phyloP scores from a whole-genome alignment of 192 early-diverging fungal genomes.

The Coemansia sp. region DNA sequence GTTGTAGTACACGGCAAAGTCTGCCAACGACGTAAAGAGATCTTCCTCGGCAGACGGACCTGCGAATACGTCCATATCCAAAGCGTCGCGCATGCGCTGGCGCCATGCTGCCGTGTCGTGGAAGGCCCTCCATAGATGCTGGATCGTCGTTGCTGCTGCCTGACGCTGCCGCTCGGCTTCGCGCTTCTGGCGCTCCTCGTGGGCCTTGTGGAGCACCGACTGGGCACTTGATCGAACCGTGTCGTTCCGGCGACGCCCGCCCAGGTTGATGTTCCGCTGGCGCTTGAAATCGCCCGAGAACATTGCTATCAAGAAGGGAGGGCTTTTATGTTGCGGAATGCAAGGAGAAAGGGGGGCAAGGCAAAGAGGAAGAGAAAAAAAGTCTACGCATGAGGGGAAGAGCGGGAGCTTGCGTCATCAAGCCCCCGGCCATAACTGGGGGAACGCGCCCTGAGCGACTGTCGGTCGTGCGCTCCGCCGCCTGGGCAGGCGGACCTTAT shows the following conservation, averaged over 20 bases:
- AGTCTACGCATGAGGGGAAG: no score
- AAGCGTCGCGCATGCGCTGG: conserved; percentile 10
- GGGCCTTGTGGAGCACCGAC: conserved; percentile 60
- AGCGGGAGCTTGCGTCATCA: background rate
- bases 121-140: conserved; percentile 44
- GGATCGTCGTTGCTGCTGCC: conserved; percentile 58
- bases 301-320: conserved; percentile 12
- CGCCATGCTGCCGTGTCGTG: conserved; percentile 13
- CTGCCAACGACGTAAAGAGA: background rate
- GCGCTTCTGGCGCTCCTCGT: conserved; percentile 64
- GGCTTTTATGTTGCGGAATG: no score
- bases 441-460: no score
- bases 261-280: conserved; percentile 75
- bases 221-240: conserved; percentile 44
- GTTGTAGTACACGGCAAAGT: conserved; percentile 32
- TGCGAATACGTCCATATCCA: conserved; percentile 14
- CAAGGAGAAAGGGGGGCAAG: no score
- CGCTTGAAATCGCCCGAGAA: conserved; percentile 76
- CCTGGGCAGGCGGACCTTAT: no score
- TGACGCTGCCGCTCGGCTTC: conserved; percentile 60
- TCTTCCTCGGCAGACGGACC: background rate
- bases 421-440: background rate
- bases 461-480: no score
- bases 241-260: conserved; percentile 66
- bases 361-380: background rate